Percentiles rank a stretch among this genome's conserved stretches.
phyloP scores from a whole-genome alignment of 768 basidiomycete genomes.

The Stropharia rugosoannulata region DNA sequence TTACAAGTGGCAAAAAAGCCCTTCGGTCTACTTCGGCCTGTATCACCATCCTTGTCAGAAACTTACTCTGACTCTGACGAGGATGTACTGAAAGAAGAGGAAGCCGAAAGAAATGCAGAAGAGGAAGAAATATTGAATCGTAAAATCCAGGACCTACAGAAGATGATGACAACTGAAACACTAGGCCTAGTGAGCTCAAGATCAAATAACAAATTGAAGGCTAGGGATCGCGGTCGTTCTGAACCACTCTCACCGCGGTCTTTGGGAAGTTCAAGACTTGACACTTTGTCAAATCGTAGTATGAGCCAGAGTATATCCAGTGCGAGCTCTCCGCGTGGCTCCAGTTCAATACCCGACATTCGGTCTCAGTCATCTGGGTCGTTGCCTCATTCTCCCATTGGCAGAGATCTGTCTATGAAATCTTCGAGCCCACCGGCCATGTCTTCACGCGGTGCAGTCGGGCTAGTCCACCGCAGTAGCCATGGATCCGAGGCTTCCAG shows the following conservation, averaged over 20 bases:
- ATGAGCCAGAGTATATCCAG: conserved; percentile 76
- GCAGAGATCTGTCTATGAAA: conserved; percentile 53
- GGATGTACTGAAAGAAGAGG: conserved; percentile 64
- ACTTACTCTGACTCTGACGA: conserved; percentile 59
- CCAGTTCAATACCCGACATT: conserved; percentile 81
- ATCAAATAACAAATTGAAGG: conserved; percentile 37
- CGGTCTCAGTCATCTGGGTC: conserved; percentile 68
- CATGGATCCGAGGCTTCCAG: conserved; percentile 76
- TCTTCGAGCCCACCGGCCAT: conserved; percentile 62
- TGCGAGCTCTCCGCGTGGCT: conserved; percentile 70
- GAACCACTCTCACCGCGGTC: conserved; percentile 33
- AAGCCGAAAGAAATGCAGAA: conserved; percentile 64
- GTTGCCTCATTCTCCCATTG: conserved; percentile 50
- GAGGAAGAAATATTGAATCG: conserved; percentile 65
- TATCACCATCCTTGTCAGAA: conserved; percentile 53
- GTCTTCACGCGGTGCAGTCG: conserved; percentile 53
- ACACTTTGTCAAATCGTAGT: conserved; percentile 43
- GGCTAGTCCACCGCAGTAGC: conserved; percentile 54
- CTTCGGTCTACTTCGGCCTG: conserved; percentile 35
- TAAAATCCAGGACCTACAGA: conserved; percentile 68
- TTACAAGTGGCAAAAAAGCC: conserved; percentile 51
- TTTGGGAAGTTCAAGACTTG: conserved; percentile 27
- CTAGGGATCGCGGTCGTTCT: conserved; percentile 44
- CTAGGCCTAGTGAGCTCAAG: conserved; percentile 62
- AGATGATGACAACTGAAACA: conserved; percentile 71